Evolutionary conservation across 306 rosid species (phyloP).

Genomic region (Quercus wislizeni): DNA sequence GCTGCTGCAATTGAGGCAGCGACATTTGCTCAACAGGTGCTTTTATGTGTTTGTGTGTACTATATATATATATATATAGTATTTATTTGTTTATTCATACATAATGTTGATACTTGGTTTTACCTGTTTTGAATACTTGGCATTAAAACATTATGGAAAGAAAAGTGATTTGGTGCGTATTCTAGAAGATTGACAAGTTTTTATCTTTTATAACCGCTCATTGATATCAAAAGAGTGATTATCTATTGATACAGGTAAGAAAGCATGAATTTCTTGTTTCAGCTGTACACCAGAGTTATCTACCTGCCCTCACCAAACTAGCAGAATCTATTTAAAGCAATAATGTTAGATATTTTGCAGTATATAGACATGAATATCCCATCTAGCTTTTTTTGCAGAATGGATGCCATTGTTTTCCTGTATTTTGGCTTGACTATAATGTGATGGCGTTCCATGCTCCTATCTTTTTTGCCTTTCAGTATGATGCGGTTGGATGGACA

Average conservation of each 20-base stretch:
- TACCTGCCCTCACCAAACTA: neutral
- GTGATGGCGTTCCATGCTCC: neutral
- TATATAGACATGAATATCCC: neutral
- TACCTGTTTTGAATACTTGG: neutral
- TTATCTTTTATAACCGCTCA: neutral
- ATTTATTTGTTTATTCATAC: neutral
- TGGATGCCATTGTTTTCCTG: neutral
- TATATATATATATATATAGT: neutral
- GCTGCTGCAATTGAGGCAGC: slow-evolving; percentile 99
- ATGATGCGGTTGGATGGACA: slow-evolving; percentile 97
- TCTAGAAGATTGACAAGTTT: neutral
- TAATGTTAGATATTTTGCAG: neutral
- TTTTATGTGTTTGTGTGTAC: slow-evolving; percentile 7
- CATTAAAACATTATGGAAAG: neutral
- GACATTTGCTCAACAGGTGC: slow-evolving; percentile 91
- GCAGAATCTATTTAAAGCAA: neutral
- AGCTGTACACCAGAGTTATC: neutral
- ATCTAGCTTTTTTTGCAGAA: neutral
- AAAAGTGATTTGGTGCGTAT: no score
- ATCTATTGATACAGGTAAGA: neutral
- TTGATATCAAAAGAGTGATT: neutral
- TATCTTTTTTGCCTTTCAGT: slow-evolving; percentile 38
- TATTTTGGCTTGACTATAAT: neutral
- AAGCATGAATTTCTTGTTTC: neutral
- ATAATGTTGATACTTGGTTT: neutral